These are phyloP conservation scores for Moricandia moricandioides DNA, from an alignment of 345 rosid genomes.

Conservation along the genomic window DNA sequence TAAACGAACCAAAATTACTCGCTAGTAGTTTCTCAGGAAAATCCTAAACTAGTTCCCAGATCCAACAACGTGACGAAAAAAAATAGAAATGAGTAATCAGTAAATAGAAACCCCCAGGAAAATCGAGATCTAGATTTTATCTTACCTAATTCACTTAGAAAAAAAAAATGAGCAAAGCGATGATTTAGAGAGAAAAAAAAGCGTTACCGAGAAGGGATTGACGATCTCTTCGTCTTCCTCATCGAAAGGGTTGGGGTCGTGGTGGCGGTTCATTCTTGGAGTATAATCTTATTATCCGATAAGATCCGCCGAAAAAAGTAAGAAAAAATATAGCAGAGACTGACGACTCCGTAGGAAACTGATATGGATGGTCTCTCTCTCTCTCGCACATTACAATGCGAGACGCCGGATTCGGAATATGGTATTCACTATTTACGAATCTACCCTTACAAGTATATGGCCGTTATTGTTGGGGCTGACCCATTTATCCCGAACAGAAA, in stretches of 20 bases:
- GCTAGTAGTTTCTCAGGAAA: background rate
- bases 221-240: conserved; percentile 64
- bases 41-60: conserved; percentile 6
- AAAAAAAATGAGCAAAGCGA: conserved; percentile 2
- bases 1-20: background rate
- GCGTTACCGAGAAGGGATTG: conserved; percentile 87
- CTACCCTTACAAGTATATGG: background rate
- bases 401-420: conserved; percentile 2
- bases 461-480: background rate
- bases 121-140: conserved; percentile 13
- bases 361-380: background rate
- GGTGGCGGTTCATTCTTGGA: conserved; percentile 69
- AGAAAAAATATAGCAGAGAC: background rate
- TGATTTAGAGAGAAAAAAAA: conserved; percentile 34
- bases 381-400: background rate
- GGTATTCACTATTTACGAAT: background rate
- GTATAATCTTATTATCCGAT: conserved; percentile 29
- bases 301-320: conserved; percentile 17
- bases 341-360: conserved; percentile 6
- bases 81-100: no score
- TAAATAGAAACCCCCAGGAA: no score
- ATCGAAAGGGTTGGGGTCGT: conserved; percentile 91
- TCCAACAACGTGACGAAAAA: background rate
- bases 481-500: no score
- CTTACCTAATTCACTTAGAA: background rate